A percentile compares a stretch with the other conserved stretches of the same genome.
These are phyloP conservation scores for Cucurbita moschata DNA, from an alignment of 306 rosid genomes.

Conservation along the genomic window DNA sequence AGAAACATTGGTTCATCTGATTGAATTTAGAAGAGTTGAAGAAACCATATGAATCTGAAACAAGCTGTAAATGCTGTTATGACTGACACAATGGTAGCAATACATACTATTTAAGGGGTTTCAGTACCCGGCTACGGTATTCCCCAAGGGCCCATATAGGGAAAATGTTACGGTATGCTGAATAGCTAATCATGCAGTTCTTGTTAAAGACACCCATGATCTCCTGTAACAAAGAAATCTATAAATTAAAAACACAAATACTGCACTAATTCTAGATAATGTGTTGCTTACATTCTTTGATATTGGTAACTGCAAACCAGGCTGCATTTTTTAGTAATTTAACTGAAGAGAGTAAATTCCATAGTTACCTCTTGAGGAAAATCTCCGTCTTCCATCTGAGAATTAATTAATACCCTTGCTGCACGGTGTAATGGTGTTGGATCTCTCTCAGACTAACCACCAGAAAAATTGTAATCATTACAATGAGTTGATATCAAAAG, in stretches of 20 bases:
- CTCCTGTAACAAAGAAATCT: conserved; percentile 14
- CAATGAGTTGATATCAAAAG: neutral
- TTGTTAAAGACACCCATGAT: conserved; percentile 31
- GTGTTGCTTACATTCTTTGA: neutral
- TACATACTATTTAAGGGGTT: neutral
- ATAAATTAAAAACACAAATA: neutral
- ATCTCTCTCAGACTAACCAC: conserved; percentile 17
- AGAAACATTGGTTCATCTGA: neutral
- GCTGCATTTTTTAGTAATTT: neutral
- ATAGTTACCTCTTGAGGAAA: conserved; percentile 21
- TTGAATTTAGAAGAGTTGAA: neutral
- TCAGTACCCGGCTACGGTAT: conserved; percentile 16
- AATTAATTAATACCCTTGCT: conserved; percentile 14
- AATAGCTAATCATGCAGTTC: conserved; percentile 29
- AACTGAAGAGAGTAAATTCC: neutral
- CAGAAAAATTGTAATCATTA: neutral
- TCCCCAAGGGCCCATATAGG: conserved; percentile 15
- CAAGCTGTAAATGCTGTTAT: neutral
- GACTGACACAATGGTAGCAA: neutral
- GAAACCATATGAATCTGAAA: neutral
- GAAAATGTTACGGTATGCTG: conserved; percentile 22
- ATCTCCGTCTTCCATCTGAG: conserved; percentile 22
- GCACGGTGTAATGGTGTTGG: conserved; percentile 21
- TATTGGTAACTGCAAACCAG: neutral
- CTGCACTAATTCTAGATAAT: neutral